Base-by-base conservation (phyloP, 2,329 filamentous ascomycete species). In the Saccharata proteae region DNA sequence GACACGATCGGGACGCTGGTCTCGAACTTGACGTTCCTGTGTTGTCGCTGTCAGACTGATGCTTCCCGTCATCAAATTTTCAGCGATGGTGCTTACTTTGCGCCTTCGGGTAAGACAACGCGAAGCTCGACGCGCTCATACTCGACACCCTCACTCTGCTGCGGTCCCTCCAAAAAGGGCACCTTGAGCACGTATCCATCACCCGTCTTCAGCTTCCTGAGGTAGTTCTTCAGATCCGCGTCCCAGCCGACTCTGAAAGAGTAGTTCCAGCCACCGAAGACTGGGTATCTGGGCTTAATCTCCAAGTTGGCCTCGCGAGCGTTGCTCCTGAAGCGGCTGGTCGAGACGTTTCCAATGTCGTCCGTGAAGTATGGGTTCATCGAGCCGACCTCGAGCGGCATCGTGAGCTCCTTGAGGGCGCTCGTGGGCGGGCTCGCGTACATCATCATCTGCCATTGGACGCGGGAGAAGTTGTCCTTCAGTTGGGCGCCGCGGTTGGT, bases 261-360 rank as follows among this genome's bases (percentile, higher is more conserved):
- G 59, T 94, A 96, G 59, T 93, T 93, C 90, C 90, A 98, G 38
- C 83, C 85, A 38, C 90, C 90, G 48, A 94, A 98, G 15, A 98
- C 57, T n/a, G 90, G 90, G 57, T 93, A 98, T 31, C 90, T 75
- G 13, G 90, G 90, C 66, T 86, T 90, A 40, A 94, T 68, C 57
- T 94, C 86, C 16, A 98, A 70, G 24, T 79, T 63, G n/a, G 82
- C 79, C 57, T 88, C 81, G 14, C 80, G 75, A 52, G 69, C 72
- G 52, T 74, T 81, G 43, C 67, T 74, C 39, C 86, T 72, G 69
- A 93, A 98, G 40, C 72, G 73, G 34, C 85, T 93, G 1, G 90
- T 98, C 16, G 86, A 93, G 17, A 98, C 85, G 51, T 98, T 98
- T 43, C 90, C 90, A 49, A 98, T 93, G 46, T 84, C 81, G 53